A percentile compares a stretch with the other conserved stretches of the same genome.
Conservation (phyloP, 495 filamentous ascomycete genomes). For the Hypoxylon perforatum region DNA sequence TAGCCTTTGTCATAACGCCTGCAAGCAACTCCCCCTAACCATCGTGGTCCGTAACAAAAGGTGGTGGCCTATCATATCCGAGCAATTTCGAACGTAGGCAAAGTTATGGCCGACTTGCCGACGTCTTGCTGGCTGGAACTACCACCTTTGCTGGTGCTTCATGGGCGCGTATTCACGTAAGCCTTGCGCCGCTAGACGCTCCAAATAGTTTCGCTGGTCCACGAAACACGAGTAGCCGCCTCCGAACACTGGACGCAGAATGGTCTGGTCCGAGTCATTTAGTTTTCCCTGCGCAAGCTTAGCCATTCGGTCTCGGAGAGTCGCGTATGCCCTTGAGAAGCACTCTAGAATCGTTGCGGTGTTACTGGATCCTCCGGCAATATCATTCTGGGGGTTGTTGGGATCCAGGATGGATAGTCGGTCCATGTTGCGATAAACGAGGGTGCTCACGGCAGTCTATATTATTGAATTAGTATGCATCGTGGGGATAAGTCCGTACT, state of each 20-base stretch:
- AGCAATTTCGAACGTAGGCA: background rate
- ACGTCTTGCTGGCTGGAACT: background rate
- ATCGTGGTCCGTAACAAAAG: background rate
- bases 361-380: slow-evolving; percentile 81
- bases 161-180: background rate
- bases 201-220: slow-evolving; percentile 65
- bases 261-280: slow-evolving; percentile 56
- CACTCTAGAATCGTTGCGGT: slow-evolving; percentile 67
- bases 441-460: slow-evolving; percentile 47
- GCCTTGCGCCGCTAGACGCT: slow-evolving; percentile 29
- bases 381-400: slow-evolving; percentile 84
- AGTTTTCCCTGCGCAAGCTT: slow-evolving; percentile 39
- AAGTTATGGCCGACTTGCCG: background rate
- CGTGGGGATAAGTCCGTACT: background rate
- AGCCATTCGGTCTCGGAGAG: slow-evolving; percentile 68
- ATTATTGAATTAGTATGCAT: slow-evolving; percentile 35
- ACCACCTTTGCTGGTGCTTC: background rate
- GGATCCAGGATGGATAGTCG: slow-evolving; percentile 86
- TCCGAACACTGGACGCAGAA: slow-evolving; percentile 73
- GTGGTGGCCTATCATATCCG: background rate
- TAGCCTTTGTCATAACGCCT: slow-evolving; percentile 18
- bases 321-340: slow-evolving; percentile 72
- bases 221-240: slow-evolving; percentile 78
- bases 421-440: slow-evolving; percentile 61
- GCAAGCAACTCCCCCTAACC: slow-evolving; percentile 13